These are phyloP conservation scores for Suillus alpinus DNA, from an alignment of 768 basidiomycete genomes.

Conservation along the genomic window DNA sequence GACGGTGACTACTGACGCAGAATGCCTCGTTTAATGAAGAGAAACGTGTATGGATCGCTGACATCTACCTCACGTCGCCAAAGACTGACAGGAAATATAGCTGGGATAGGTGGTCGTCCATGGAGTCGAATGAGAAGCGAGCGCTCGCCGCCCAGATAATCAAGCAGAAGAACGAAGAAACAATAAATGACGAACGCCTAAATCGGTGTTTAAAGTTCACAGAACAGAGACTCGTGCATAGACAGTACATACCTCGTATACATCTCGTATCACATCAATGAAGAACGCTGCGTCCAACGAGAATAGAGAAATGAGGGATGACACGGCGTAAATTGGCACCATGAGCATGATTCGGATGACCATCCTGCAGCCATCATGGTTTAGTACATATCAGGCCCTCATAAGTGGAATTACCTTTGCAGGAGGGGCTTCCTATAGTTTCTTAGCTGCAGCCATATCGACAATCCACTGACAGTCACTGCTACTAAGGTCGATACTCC, in stretches of 20 bases:
- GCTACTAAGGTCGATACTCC: conserved; percentile 67
- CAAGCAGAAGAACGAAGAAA: conserved; percentile 80
- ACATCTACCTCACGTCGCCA: conserved; percentile 86
- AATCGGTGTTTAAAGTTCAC: neutral
- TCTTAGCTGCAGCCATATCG: conserved; percentile 78
- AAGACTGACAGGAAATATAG: conserved; percentile 83
- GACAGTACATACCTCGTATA: conserved; percentile 77
- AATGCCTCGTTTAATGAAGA: conserved; percentile 93
- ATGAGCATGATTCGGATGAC: conserved; percentile 96
- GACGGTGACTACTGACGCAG: conserved; percentile 54
- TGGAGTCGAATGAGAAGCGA: conserved; percentile 90
- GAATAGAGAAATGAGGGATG: conserved; percentile 90
- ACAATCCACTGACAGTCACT: conserved; percentile 67
- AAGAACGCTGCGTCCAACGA: conserved; percentile 95
- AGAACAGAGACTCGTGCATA: neutral
- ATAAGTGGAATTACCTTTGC: conserved; percentile 53
- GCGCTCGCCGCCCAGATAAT: conserved; percentile 89
- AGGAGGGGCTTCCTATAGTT: conserved; percentile 82
- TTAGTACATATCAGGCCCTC: neutral
- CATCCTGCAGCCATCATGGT: conserved; percentile 49
- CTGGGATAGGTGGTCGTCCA: conserved; percentile 83
- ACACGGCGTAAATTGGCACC: conserved; percentile 90
- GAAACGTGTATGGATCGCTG: conserved; percentile 91
- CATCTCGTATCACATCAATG: conserved; percentile 90
- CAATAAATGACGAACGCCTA: conserved; percentile 95